Base-by-base conservation (phyloP, 2,329 filamentous ascomycete species). In the Cercospora beticola region DNA sequence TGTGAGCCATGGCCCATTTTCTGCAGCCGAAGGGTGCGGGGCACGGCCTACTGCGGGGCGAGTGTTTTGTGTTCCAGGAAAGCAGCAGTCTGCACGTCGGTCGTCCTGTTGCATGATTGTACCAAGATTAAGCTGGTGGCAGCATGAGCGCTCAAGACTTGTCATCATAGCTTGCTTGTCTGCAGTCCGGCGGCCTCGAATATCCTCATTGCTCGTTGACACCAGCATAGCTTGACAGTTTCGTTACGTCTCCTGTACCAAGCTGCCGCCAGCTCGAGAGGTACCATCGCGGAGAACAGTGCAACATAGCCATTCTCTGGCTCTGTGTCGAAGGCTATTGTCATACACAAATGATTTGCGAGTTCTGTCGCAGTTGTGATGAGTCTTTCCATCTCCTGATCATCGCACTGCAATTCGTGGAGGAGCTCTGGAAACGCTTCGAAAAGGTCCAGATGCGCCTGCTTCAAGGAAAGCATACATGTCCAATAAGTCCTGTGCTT, bases 401-500 rank as follows among this genome's bases (percentile, higher is more conserved):
- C 26, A 12, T 62, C 5, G 6, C 21, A 23, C 12, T 43, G 59
- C 12, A 43, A 18, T n/a, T 46, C 33, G 9, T 23, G 30, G 28
- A 61, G 16, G 8, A 30, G 40, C 6, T 67, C 65, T n/a, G 49
- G 49, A 26, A 58, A 67, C 3, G 58, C 65, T n/a, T 64, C 67
- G 56, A 49, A 69, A 31, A 64, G 26, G 5, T 63, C 54, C 52
- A 69, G 46, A 54, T 66, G 67, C 28, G 56, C 58, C 10, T 43
- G 33, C 18, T 10, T 9, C 23, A 69, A 40, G 0, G 67, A 30
- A 14, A 69, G 60, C 21, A 66, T 56, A 30, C 64, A 66, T 23
- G 65, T 66, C 67, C 67, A 69, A 26, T 69, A 69, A 36, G 65
- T 64, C 5, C 62, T 23, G 23, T 69, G 67, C 46, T 69, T 57